Conservation (phyloP, 805 yeast species). For the Wickerhamiella siamensis region DNA sequence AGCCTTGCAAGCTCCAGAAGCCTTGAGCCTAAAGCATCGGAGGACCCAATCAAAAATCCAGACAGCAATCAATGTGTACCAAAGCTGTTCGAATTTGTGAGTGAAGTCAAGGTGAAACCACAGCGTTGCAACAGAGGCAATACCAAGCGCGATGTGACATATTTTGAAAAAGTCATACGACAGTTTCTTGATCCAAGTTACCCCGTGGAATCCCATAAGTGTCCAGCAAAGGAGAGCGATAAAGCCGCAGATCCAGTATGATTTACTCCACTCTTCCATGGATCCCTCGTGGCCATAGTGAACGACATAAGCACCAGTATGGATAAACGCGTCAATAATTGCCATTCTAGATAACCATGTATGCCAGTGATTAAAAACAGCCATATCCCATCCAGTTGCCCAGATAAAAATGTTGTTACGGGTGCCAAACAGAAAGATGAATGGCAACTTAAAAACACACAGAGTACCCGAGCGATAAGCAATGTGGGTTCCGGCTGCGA, state of each 20-base stretch:
- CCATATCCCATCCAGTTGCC: slow-evolving; percentile 41
- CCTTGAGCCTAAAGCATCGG: slow-evolving; percentile 36
- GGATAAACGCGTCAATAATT: slow-evolving; percentile 35
- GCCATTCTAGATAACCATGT: slow-evolving; percentile 44
- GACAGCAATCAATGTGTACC: slow-evolving; percentile 39
- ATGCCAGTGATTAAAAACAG: slow-evolving; percentile 44
- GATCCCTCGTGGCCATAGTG: slow-evolving; percentile 10
- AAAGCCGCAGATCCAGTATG: slow-evolving; percentile 20
- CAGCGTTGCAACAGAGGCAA: slow-evolving; percentile 37
- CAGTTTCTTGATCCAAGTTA: not conserved
- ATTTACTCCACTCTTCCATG: slow-evolving; percentile 13
- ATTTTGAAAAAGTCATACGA: slow-evolving; percentile 45
- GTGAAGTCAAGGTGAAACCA: slow-evolving; percentile 37
- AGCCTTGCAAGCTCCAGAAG: slow-evolving; percentile 3
- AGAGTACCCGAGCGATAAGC: slow-evolving; percentile 27
- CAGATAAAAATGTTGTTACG: slow-evolving; percentile 48
- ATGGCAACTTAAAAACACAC: slow-evolving; percentile 30
- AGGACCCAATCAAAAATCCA: slow-evolving; percentile 55
- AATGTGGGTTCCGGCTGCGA: slow-evolving; percentile 4
- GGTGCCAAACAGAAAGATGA: slow-evolving; percentile 48
- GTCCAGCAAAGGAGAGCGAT: slow-evolving; percentile 18
- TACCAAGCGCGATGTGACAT: slow-evolving; percentile 42
- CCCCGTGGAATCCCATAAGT: slow-evolving; percentile 28
- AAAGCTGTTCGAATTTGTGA: slow-evolving; percentile 35
- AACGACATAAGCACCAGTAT: slow-evolving; percentile 39